These are phyloP conservation scores for Dioscorea dumetorum DNA, from an alignment of 106 monocot species.

Conservation along the genomic window DNA sequence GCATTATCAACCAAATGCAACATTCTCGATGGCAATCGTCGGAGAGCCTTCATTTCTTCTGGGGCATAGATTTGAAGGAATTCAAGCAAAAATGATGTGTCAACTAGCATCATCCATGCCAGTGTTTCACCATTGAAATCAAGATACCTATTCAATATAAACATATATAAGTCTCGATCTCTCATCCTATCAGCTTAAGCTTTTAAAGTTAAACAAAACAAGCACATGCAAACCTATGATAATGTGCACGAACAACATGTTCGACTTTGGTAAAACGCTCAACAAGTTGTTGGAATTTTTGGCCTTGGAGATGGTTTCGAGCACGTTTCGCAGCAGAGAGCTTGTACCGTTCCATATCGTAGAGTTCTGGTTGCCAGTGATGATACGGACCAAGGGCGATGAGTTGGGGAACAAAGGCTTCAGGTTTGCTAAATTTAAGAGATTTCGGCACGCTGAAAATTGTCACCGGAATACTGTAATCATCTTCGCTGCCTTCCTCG, in stretches of 20 bases:
- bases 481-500: slow-evolving; percentile 17
- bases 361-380: slow-evolving; percentile 40
- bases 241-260: slow-evolving; percentile 29
- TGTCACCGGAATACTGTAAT: slow-evolving; percentile 3
- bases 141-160: slow-evolving; percentile 28
- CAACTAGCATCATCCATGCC: slow-evolving; percentile 79
- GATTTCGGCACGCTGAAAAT: slow-evolving; percentile 44
- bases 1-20: slow-evolving; percentile 16
- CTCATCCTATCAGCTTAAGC: too few species aligned
- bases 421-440: slow-evolving; percentile 18
- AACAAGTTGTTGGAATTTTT: slow-evolving; percentile 33
- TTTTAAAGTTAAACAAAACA: not conserved
- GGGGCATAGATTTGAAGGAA: slow-evolving; percentile 34
- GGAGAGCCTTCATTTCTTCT: not conserved
- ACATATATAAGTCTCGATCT: too few species aligned
- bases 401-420: slow-evolving; percentile 47
- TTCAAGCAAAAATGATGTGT: slow-evolving; percentile 64
- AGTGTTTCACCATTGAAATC: slow-evolving; percentile 41
- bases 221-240: slow-evolving; percentile 36
- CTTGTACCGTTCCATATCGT: slow-evolving; percentile 71
- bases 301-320: slow-evolving; percentile 8
- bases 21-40: slow-evolving; percentile 15
- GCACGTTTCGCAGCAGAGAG: slow-evolving; percentile 38
- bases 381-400: slow-evolving; percentile 78
- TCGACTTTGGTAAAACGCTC: slow-evolving; percentile 16